Percentiles rank a stretch among this genome's conserved stretches.
phyloP scores from a whole-genome alignment of 176 grass and related monocot genomes.

The Melocanna baccifera region DNA sequence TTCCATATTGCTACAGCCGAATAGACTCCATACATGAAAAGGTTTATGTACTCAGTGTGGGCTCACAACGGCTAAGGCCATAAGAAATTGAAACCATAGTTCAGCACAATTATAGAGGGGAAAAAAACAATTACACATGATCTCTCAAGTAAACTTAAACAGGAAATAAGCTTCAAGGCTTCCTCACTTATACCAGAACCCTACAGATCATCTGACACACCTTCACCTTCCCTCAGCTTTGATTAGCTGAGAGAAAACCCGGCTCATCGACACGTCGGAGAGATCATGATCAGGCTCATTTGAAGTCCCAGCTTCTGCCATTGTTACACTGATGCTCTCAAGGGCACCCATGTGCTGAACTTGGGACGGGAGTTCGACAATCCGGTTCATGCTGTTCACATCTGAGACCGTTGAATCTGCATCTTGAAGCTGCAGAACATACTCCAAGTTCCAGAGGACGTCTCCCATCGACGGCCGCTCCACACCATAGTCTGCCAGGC shows the following conservation, averaged over 20 bases:
- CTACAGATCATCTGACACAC: constrained; percentile 11
- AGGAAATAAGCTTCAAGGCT: constrained; percentile 30
- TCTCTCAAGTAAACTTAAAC: constrained; percentile 34
- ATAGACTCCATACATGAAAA: constrained; percentile 13
- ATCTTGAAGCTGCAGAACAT: constrained; percentile 79
- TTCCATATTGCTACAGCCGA: background rate
- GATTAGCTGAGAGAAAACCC: constrained; percentile 93
- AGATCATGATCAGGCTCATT: constrained; percentile 52
- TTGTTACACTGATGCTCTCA: constrained; percentile 49
- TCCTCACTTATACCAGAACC: constrained; percentile 25
- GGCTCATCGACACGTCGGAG: constrained; percentile 74
- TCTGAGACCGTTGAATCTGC: constrained; percentile 53
- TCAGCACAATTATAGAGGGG: constrained; percentile 27
- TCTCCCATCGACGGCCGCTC: constrained; percentile 86
- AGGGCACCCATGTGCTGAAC: constrained; percentile 34
- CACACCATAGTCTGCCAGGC: constrained; percentile 79
- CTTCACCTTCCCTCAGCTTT: constrained; percentile 82
- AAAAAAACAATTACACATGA: constrained; percentile 36
- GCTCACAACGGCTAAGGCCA: constrained; percentile 5
- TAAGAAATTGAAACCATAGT: constrained; percentile 20
- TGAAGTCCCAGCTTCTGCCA: constrained; percentile 44
- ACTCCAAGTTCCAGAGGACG: constrained; percentile 91
- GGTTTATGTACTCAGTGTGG: constrained; percentile 22
- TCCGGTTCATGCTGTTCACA: constrained; percentile 74
- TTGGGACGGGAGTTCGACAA: constrained; percentile 59